Base-by-base conservation (phyloP, 2,329 filamentous ascomycete genomes). In the Epichloe sp. region DNA sequence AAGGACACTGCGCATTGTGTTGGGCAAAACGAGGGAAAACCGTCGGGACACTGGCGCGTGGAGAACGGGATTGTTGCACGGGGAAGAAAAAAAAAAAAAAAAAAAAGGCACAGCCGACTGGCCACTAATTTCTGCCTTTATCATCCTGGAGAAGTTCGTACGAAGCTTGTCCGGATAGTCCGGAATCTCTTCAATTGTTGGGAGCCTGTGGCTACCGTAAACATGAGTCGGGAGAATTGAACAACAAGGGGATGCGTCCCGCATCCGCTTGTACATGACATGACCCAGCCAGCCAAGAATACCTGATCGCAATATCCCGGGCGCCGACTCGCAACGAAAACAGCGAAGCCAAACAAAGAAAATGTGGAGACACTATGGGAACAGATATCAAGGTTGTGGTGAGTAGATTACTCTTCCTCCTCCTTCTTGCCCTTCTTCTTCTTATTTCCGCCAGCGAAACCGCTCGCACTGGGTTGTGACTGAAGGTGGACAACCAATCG, bases 401-500 rank as follows among this genome's bases (percentile, higher is more conserved):
- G 48, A 45, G 53, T 26, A 55, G 47, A 49, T 62, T 62, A 71
- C 53, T 72, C 71, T 53, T 73, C 70, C 23, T 68, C 73, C 70
- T 80, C 79, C 73, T 80, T 80, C 78, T 88, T 76, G 71, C 78
- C 79, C 73, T 82, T 82, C 79, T 89, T 89, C 72, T 81, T 81
- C 63, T 77, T 77, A 65, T 77, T 76, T 57, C 68, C 63, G 55
- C 66, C 63, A 44, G 62, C 67, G 55, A 69, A 63, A 54, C 69
- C 67, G 54, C 75, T 69, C 47, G 71, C 71, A 21, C 77, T 76
- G 54, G 80, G 80, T 60, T 85, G 78, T 69, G 82, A 83, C 68
- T 84, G 83, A 65, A 91, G 86, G 70, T 93, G 89, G 45, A 96
- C 89, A 62, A 94, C 75, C 63, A 97, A 78, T 57, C 82, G 80